Evolutionary conservation across 495 filamentous ascomycete species (phyloP).

Genomic region (Xylaria nigripes): DNA sequence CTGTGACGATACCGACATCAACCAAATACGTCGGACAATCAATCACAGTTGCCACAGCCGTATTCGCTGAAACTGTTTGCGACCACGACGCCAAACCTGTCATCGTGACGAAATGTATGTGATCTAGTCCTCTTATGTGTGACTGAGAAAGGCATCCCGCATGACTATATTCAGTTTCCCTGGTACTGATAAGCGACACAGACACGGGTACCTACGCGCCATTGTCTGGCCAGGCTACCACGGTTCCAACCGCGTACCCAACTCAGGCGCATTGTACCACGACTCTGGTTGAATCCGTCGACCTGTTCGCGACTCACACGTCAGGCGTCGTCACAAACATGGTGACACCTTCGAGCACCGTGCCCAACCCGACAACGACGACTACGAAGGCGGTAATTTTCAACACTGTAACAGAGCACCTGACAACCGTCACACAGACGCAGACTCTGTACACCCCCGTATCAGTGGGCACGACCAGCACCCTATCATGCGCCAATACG

Average conservation of each 20-base stretch:
- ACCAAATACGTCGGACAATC: not conserved
- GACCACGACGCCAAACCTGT: constrained; percentile 13
- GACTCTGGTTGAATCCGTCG: constrained; percentile 4
- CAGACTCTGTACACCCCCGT: not conserved
- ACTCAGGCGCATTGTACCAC: constrained; percentile 15
- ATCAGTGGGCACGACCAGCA: constrained; percentile 4
- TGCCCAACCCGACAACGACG: constrained; percentile 10
- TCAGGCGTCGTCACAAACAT: constrained; percentile 16
- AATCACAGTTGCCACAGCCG: constrained; percentile 15
- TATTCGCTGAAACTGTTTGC: constrained; percentile 14
- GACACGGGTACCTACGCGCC: constrained; percentile 19
- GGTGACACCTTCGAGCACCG: constrained; percentile 10
- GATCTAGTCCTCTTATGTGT: not conserved
- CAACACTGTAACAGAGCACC: constrained; percentile 9
- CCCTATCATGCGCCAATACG: constrained; percentile 12
- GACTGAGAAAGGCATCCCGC: not conserved
- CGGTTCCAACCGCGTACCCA: constrained; percentile 13
- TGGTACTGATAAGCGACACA: not conserved
- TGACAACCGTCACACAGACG: not conserved
- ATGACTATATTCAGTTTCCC: not conserved
- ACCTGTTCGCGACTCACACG: constrained; percentile 12
- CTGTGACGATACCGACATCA: not conserved
- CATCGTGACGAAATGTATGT: constrained; percentile 18
- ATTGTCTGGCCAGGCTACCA: constrained; percentile 15
- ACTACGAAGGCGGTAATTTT: constrained; percentile 9